phyloP scores from a whole-genome alignment of 345 rosid species.

The Eucalyptus dawsonii region DNA sequence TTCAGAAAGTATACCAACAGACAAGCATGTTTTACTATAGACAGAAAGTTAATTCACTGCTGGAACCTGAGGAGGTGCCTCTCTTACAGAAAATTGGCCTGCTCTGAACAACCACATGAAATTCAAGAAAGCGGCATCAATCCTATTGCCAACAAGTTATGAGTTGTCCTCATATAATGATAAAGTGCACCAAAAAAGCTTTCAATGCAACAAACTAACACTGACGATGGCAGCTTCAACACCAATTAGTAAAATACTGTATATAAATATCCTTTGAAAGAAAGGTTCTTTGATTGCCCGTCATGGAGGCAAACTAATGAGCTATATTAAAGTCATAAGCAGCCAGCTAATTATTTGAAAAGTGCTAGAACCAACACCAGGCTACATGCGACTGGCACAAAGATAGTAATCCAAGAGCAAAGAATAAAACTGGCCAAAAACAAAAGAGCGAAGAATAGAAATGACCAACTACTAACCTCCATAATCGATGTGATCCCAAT shows the following conservation, averaged over 20 bases:
- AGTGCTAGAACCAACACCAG: background rate
- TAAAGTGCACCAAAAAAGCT: background rate
- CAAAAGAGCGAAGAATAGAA: background rate
- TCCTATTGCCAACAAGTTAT: background rate
- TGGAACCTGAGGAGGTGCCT: background rate
- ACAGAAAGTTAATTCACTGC: background rate
- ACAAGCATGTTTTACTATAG: background rate
- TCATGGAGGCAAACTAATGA: background rate
- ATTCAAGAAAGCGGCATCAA: background rate
- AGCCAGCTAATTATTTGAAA: background rate
- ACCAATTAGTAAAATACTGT: background rate
- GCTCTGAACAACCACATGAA: background rate
- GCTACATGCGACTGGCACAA: background rate
- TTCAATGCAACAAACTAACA: background rate
- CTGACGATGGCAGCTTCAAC: background rate
- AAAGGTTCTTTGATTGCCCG: background rate
- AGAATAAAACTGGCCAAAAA: background rate
- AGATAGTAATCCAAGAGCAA: background rate
- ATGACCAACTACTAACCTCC: constrained; percentile 55
- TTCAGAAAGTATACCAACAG: background rate
- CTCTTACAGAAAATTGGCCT: background rate
- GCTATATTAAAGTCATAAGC: background rate
- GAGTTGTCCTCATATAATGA: background rate
- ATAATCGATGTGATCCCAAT: constrained; percentile 89
- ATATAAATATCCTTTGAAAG: background rate